Conservation (phyloP, 2,329 filamentous ascomycete genomes). For the Ophiostoma australiae region DNA sequence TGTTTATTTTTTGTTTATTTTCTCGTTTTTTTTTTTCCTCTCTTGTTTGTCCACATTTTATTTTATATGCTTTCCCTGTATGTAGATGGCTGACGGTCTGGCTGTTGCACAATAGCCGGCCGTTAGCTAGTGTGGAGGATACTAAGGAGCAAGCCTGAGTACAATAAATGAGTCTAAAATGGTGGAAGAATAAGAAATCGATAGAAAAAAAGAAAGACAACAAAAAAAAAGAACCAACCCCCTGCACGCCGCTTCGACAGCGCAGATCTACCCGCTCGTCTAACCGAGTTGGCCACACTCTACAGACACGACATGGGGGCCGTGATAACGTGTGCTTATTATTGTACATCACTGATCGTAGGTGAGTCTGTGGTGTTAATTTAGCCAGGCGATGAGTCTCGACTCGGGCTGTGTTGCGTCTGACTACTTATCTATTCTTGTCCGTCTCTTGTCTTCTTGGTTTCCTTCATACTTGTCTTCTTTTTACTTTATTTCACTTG, state of each 20-base stretch:
- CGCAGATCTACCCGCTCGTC: not conserved
- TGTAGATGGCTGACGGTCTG: not conserved
- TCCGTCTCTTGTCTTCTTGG: not conserved
- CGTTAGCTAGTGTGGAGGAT: not conserved
- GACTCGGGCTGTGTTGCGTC: not conserved
- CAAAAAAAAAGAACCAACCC: not conserved
- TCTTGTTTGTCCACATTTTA: not conserved
- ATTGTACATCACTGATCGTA: too few relatives aligned
- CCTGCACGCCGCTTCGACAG: not conserved
- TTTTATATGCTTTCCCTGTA: not conserved
- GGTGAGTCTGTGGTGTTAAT: not conserved
- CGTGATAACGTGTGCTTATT: not conserved
- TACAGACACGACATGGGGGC: not conserved
- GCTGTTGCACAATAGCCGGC: too few relatives aligned
- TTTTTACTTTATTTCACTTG: not conserved
- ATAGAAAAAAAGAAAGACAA: not conserved
- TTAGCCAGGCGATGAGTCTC: not conserved
- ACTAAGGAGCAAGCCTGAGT: not conserved
- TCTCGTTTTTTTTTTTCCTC: not conserved
- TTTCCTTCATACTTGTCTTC: not conserved
- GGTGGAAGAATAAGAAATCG: not conserved
- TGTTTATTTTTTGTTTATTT: not conserved
- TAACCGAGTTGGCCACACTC: not conserved
- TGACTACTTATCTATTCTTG: not conserved
- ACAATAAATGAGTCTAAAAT: not conserved